A percentile compares a stretch with the other conserved stretches of the same genome.
Conservation (phyloP, 1,139 yeast species). For the Magnusiomyces sp. region DNA sequence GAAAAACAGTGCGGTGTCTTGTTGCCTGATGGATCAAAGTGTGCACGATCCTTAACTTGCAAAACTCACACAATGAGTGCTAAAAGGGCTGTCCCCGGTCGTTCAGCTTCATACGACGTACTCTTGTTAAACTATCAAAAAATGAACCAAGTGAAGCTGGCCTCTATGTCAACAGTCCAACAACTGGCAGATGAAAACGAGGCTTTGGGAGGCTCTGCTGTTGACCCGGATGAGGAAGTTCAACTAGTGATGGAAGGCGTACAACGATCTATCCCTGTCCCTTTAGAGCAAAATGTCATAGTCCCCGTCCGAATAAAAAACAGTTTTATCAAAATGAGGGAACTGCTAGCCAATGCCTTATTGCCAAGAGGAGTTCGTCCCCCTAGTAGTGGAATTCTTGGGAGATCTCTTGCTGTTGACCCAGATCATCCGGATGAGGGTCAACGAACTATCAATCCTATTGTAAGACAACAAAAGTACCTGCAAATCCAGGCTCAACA, state of each 20-base stretch:
- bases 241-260: constrained; percentile 84
- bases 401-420: constrained; percentile 10
- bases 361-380: constrained; percentile 13
- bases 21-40: constrained; percentile 81
- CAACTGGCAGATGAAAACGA: constrained; percentile 26
- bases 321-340: constrained; percentile 65
- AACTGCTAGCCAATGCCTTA: constrained; percentile 30
- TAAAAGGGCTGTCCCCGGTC: constrained; percentile 86
- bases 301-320: constrained; percentile 64
- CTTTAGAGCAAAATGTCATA: constrained; percentile 65
- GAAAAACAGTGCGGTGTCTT: constrained; percentile 97
- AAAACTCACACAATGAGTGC: constrained; percentile 99
- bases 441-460: neutral
- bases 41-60: constrained; percentile 93
- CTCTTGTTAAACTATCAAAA: constrained; percentile 84
- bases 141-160: constrained; percentile 83
- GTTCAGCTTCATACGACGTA: constrained; percentile 87
- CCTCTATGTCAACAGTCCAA: constrained; percentile 33
- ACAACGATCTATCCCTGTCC: constrained; percentile 66
- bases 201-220: constrained; percentile 22
- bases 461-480: neutral
- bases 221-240: constrained; percentile 78
- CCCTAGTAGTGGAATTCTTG: constrained; percentile 9
- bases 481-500: constrained; percentile 13
- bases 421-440: constrained; percentile 8